Evolutionary conservation across 129 eudicot genomes (phyloP).

Genomic region (Flaveria linearis): DNA sequence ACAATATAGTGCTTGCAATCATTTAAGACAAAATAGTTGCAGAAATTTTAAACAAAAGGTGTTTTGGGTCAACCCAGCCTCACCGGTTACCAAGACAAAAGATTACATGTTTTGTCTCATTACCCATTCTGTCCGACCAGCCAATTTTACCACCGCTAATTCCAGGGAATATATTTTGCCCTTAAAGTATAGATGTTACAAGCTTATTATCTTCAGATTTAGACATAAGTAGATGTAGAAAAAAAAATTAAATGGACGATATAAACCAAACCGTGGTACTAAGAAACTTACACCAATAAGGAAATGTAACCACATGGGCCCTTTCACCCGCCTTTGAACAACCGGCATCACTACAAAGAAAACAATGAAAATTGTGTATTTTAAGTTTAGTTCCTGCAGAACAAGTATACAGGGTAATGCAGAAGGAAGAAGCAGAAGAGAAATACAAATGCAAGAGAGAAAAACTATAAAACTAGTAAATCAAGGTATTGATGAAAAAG

Average conservation of each 20-base stretch:
- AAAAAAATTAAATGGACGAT: neutral
- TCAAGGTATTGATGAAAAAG: neutral
- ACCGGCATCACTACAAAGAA: slow-evolving; percentile 72
- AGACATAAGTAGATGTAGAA: neutral
- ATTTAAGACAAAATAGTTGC: neutral
- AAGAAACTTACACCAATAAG: slow-evolving; percentile 79
- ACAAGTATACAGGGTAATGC: neutral
- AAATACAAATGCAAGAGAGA: neutral
- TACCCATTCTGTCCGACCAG: slow-evolving; percentile 1
- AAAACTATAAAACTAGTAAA: neutral
- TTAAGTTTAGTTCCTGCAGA: neutral
- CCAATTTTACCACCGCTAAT: slow-evolving; percentile 2
- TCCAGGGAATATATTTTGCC: neutral
- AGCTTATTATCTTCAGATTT: slow-evolving; percentile 8
- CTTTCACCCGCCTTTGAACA: slow-evolving; percentile 78
- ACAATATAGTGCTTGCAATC: neutral
- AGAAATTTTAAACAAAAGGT: neutral
- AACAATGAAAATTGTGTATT: neutral
- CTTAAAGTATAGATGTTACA: neutral
- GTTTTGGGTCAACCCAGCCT: neutral
- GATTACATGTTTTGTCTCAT: neutral
- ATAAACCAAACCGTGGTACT: neutral
- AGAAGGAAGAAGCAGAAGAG: slow-evolving; percentile 4
- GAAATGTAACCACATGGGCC: slow-evolving; percentile 97
- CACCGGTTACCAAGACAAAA: neutral